Evolutionary conservation across 495 filamentous ascomycete species (phyloP).

Genomic region (Usnea hakonensis): DNA sequence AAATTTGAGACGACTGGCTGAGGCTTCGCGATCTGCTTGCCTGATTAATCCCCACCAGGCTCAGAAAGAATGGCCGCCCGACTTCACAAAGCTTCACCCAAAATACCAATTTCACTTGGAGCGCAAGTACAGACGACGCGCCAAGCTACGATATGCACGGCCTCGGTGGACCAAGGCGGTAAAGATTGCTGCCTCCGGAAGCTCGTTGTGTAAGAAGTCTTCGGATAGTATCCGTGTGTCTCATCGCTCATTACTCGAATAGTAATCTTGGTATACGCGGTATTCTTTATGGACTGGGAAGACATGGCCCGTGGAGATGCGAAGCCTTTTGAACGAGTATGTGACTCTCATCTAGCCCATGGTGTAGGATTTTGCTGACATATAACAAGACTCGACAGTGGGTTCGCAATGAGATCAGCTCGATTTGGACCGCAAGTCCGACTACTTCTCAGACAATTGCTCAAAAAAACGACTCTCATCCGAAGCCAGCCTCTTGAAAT

Average conservation of each 20-base stretch:
- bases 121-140: slow-evolving; percentile 42
- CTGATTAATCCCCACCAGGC: slow-evolving; percentile 56
- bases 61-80: slow-evolving; percentile 88
- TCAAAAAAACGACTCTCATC: not conserved
- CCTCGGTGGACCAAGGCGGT: slow-evolving; percentile 68
- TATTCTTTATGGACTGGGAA: slow-evolving; percentile 74
- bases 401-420: slow-evolving; percentile 10
- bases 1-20: slow-evolving; percentile 1
- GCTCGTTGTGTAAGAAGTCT: slow-evolving; percentile 51
- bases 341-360: not conserved
- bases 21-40: slow-evolving; percentile 7
- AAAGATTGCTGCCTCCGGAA: slow-evolving; percentile 60
- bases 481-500: not conserved
- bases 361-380: not conserved
- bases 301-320: slow-evolving; percentile 31
- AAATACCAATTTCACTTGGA: slow-evolving; percentile 86
- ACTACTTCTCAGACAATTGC: not conserved
- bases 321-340: slow-evolving; percentile 49
- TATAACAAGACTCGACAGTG: slow-evolving; percentile 14
- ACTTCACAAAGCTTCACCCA: slow-evolving; percentile 68
- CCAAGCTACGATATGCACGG: slow-evolving; percentile 60
- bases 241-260: slow-evolving; percentile 6
- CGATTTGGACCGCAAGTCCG: slow-evolving; percentile 18
- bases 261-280: slow-evolving; percentile 64
- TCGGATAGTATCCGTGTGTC: not conserved